These are phyloP conservation scores for Insectozyma bohioensis DNA, from an alignment of 1,139 yeast genomes.

Conservation along the genomic window DNA sequence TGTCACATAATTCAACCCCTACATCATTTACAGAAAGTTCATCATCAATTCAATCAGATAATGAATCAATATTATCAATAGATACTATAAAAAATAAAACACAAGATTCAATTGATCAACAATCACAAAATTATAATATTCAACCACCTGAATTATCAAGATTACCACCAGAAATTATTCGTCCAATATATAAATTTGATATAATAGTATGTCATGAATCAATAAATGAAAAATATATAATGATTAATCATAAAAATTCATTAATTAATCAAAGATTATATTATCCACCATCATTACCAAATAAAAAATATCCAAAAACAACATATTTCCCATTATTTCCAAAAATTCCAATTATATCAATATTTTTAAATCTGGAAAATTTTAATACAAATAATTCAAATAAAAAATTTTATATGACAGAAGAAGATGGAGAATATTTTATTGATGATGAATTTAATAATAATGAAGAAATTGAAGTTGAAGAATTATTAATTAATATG, in stretches of 20 bases:
- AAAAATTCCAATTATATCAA: constrained; percentile 24
- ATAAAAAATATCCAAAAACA: constrained; percentile 3
- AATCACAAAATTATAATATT: constrained; percentile 14
- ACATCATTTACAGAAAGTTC: constrained; percentile 42
- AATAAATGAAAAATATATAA: constrained; percentile 32
- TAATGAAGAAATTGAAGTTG: constrained; percentile 9
- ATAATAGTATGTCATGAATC: constrained; percentile 45
- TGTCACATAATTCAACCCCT: constrained; percentile 43
- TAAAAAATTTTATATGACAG: constrained; percentile 31
- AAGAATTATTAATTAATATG: constrained; percentile 12
- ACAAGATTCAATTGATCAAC: constrained; percentile 3
- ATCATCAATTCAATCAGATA: constrained; percentile 31
- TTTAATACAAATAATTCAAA: too few species aligned
- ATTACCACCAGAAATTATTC: constrained; percentile 46
- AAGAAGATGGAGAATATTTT: constrained; percentile 21
- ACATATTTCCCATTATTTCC: constrained; percentile 24
- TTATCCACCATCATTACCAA: constrained; percentile 2
- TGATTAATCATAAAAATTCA: constrained; percentile 18
- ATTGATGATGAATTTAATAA: constrained; percentile 4
- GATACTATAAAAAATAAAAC: constrained; percentile 10
- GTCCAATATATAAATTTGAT: constrained; percentile 51
- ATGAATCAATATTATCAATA: constrained; percentile 19
- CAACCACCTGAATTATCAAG: constrained; percentile 48
- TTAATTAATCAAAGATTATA: constrained; percentile 5
- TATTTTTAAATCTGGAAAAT: constrained; percentile 35